A percentile compares a stretch with the other conserved stretches of the same genome.
Evolutionary conservation across 345 rosid genomes (phyloP).

Genomic region (Bruguiera gymnorhiza): DNA sequence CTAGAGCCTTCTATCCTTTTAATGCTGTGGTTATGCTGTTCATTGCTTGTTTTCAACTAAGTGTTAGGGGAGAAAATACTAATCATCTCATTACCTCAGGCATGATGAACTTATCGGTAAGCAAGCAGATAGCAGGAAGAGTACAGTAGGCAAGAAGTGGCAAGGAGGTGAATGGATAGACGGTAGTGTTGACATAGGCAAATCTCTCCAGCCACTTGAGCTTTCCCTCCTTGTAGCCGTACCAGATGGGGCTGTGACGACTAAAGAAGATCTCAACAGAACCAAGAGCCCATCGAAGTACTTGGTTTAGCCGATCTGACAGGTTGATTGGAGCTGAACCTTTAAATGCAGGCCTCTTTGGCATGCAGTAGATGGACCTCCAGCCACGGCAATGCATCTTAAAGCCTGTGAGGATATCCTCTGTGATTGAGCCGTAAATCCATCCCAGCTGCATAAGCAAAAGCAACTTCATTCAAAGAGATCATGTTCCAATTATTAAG

Average conservation of each 20-base stretch:
- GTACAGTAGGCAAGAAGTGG: conserved; percentile 89
- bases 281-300: conserved; percentile 97
- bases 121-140: conserved; percentile 91
- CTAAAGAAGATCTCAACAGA: conserved; percentile 99
- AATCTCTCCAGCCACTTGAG: conserved; percentile 94
- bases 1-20: background rate
- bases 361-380: conserved; percentile 98
- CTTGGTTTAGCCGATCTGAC: conserved; percentile 95
- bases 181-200: conserved; percentile 83
- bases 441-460: conserved; percentile 70
- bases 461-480: conserved; percentile 17
- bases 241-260: conserved; percentile 80
- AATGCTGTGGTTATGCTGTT: background rate
- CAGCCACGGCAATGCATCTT: conserved; percentile 99
- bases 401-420: conserved; percentile 93
- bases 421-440: conserved; percentile 98
- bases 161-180: conserved; percentile 89
- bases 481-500: background rate
- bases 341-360: conserved; percentile 79
- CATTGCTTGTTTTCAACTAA: background rate
- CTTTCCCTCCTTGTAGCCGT: conserved; percentile 87
- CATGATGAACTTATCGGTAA: conserved; percentile 95
- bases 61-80: background rate
- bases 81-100: conserved; percentile 57
- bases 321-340: conserved; percentile 97